These are phyloP conservation scores for Schizochytrium sp. DNA, from an alignment of 108 stramenopile species.

Conservation along the genomic window DNA sequence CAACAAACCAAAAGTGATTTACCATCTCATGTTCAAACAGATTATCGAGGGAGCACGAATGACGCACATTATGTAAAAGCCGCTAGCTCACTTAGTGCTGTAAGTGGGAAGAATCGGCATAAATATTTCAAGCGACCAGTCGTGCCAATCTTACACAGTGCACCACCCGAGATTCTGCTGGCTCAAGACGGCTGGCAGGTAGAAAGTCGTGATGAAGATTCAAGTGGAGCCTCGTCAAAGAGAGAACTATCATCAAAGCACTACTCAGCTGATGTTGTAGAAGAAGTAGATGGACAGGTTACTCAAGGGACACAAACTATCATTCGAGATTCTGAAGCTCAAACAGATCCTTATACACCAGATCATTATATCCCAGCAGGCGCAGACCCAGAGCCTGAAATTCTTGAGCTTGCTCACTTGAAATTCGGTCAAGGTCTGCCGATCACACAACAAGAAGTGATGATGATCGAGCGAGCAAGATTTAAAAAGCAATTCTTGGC, in stretches of 20 bases:
- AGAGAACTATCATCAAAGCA: slow-evolving; percentile 19
- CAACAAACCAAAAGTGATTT: slow-evolving; percentile 13
- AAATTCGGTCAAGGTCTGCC: slow-evolving; percentile 68
- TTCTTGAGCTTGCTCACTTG: slow-evolving; percentile 73
- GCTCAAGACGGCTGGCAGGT: slow-evolving; percentile 57
- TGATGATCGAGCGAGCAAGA: slow-evolving; percentile 75
- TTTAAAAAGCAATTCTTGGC: slow-evolving; percentile 69
- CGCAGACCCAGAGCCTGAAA: slow-evolving; percentile 71
- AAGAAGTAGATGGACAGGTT: slow-evolving; percentile 64
- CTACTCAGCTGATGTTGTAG: slow-evolving; percentile 20
- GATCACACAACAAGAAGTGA: slow-evolving; percentile 69
- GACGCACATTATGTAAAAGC: background rate
- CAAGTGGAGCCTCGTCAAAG: background rate
- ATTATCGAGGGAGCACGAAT: background rate
- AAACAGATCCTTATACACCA: slow-evolving; percentile 78
- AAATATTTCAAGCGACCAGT: slow-evolving; percentile 77
- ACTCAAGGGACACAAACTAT: slow-evolving; percentile 72
- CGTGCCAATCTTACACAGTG: slow-evolving; percentile 73
- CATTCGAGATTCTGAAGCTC: slow-evolving; percentile 79
- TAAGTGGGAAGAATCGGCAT: slow-evolving; percentile 68
- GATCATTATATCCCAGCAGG: slow-evolving; percentile 69
- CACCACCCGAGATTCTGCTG: slow-evolving; percentile 74
- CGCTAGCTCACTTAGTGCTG: slow-evolving; percentile 64
- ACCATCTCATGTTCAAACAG: slow-evolving; percentile 4
- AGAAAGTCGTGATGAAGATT: too few species aligned